Evolutionary conservation across 164 flowering plant genomes (phyloP), one percentile per base, ranked within the genome.

Genomic region (Nelumbo lutea): DNA sequence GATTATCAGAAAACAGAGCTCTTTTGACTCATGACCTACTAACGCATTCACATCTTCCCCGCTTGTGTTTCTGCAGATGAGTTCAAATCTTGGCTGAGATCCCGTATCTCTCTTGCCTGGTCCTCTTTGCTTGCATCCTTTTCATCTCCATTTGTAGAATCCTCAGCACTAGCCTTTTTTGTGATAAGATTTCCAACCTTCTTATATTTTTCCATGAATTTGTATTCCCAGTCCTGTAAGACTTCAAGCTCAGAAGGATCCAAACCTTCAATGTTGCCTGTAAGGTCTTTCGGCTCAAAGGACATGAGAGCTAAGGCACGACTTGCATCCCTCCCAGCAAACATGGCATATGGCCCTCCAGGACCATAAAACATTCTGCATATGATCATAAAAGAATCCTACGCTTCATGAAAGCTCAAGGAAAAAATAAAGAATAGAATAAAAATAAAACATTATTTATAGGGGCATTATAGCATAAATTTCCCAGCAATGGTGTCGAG

Each of bases 281-380:
- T 89, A 0, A 91, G 76, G 67, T 89, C 97, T 53, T 82, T 62
- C 7, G 83, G 71, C 5, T 91, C 88, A 42, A 88, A 91, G 3
- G 93, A 91, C 87, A 91, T 71, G 11, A 79, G 81, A 13, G 95
- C 91, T 15, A 88, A 67, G 10, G 97, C 95, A 65, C 93, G 69
- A 74, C 93, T 87, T 14, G 93, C 91, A 70, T 89, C 97, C 67
- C 78, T 81, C 15, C 97, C 97, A 2, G 91, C 86, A 75, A 89
- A 91, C 80, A 89, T 63, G 0, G 93, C 83, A 66, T 89, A 91
- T 6, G 90, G 83, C 40, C 91, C 91, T 8, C 91, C 93, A 53
- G 91, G 90, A 45, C 97, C 97, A 72, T 90, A 89, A 68, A 87
- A 87, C 86, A 84, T 89, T 78, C 91, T 90, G 82, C 65, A 62